Percentiles rank a stretch among this genome's conserved stretches.
Evolutionary conservation across 192 early-diverging fungal species (phyloP).

Genomic region (Podila minutissima): DNA sequence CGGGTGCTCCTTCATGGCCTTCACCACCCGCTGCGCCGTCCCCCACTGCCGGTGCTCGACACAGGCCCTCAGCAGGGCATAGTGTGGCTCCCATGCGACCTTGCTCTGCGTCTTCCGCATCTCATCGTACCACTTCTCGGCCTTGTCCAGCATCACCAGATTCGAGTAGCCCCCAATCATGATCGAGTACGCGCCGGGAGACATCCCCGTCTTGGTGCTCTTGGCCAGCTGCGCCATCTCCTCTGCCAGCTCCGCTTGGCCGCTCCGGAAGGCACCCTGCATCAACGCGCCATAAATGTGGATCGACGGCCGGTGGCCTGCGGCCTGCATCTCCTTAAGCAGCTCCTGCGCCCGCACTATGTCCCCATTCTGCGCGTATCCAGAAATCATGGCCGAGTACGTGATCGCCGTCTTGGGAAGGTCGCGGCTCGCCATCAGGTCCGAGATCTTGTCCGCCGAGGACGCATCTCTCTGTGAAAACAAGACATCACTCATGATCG

Average conservation of each 20-base stretch:
- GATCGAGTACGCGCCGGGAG: conserved; percentile 24
- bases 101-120: not conserved
- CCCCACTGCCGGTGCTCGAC: conserved; percentile 24
- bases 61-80: conserved; percentile 18
- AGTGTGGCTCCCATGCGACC: conserved; percentile 21
- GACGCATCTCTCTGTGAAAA: conserved; percentile 26
- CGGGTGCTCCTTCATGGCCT: conserved; percentile 8
- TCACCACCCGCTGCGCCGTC: conserved; percentile 16
- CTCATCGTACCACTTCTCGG: conserved; percentile 25
- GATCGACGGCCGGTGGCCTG: conserved; percentile 16
- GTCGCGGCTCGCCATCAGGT: conserved; percentile 14
- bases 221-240: conserved; percentile 29
- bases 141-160: conserved; percentile 33
- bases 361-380: conserved; percentile 7
- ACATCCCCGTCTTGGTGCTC: conserved; percentile 17
- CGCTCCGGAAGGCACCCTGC: conserved; percentile 28
- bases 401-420: conserved; percentile 18
- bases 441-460: conserved; percentile 19
- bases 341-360: conserved; percentile 6
- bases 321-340: conserved; percentile 24
- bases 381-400: conserved; percentile 38
- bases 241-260: conserved; percentile 21
- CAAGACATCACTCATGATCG: conserved; percentile 20
- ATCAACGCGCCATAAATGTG: conserved; percentile 44
- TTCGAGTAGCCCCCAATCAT: conserved; percentile 34